These are phyloP conservation scores for Hypericum perforatum DNA, from an alignment of 345 rosid genomes.

Conservation along the genomic window DNA sequence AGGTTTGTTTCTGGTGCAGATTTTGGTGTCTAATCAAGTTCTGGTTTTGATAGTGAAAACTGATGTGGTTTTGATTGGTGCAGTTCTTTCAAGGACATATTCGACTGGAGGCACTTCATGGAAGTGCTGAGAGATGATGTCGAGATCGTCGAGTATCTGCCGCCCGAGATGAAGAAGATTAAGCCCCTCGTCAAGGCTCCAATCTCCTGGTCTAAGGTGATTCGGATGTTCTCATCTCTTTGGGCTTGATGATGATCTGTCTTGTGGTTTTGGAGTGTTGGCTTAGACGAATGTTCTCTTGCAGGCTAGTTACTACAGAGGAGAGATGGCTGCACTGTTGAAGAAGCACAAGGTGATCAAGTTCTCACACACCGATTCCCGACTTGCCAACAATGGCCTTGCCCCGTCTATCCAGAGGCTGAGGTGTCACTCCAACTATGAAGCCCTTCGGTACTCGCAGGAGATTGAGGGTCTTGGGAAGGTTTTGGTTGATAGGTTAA, in stretches of 20 bases:
- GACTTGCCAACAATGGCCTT: slow-evolving; percentile 85
- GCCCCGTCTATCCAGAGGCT: slow-evolving; percentile 63
- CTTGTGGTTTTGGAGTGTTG: background rate
- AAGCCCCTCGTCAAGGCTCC: slow-evolving; percentile 80
- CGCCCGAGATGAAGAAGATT: slow-evolving; percentile 34
- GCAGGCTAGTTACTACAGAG: slow-evolving; percentile 94
- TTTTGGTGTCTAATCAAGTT: background rate
- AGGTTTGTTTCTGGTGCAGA: slow-evolving; percentile 33
- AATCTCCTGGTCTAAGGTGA: slow-evolving; percentile 96
- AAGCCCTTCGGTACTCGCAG: slow-evolving; percentile 53
- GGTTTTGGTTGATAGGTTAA: slow-evolving; percentile 54
- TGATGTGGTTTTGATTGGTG: background rate
- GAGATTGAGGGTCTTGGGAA: slow-evolving; percentile 71
- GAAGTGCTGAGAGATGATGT: slow-evolving; percentile 59
- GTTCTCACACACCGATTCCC: slow-evolving; percentile 85
- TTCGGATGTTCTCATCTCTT: background rate
- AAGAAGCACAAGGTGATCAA: slow-evolving; percentile 75
- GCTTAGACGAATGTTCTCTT: slow-evolving; percentile 8
- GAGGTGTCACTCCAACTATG: slow-evolving; percentile 86
- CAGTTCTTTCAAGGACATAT: slow-evolving; percentile 93
- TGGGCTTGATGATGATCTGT: background rate
- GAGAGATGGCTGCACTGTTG: slow-evolving; percentile 49
- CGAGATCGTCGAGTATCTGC: slow-evolving; percentile 74
- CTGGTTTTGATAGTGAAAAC: background rate
- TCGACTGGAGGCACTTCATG: slow-evolving; percentile 92